Evolutionary conservation across 2,329 filamentous ascomycete species (phyloP).

Genomic region (Aspergillus novofumigatus): DNA sequence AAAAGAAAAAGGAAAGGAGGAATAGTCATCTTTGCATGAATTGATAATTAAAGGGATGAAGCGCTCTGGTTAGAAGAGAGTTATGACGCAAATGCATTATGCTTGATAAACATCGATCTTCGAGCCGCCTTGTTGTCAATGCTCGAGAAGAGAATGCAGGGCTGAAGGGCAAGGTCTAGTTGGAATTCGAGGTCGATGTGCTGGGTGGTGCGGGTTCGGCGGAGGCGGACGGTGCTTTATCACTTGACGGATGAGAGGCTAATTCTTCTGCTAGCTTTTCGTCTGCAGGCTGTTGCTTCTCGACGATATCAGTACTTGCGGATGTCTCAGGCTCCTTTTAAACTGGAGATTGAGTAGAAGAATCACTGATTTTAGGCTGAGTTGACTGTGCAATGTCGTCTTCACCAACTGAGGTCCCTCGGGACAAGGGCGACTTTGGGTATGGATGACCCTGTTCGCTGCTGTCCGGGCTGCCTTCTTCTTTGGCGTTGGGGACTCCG

Average conservation of each 20-base stretch:
- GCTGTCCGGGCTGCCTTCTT: constrained; percentile 16
- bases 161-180: neutral
- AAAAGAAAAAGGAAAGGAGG: neutral
- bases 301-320: neutral
- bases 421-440: constrained; percentile 31
- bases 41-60: neutral
- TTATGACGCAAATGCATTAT: neutral
- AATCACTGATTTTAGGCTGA: neutral
- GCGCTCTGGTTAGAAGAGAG: neutral
- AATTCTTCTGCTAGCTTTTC: neutral
- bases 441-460: constrained; percentile 19
- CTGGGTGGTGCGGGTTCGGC: neutral
- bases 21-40: neutral
- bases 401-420: constrained; percentile 22
- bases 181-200: neutral
- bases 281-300: neutral
- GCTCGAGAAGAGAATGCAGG: neutral
- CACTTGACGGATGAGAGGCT: neutral
- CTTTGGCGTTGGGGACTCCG: constrained; percentile 14
- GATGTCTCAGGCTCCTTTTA: neutral
- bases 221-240: neutral
- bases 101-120: no score
- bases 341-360: neutral
- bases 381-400: constrained; percentile 5
- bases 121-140: no score